Evolutionary conservation across 768 basidiomycete species (phyloP).

Genomic region (Panellus pusillus): DNA sequence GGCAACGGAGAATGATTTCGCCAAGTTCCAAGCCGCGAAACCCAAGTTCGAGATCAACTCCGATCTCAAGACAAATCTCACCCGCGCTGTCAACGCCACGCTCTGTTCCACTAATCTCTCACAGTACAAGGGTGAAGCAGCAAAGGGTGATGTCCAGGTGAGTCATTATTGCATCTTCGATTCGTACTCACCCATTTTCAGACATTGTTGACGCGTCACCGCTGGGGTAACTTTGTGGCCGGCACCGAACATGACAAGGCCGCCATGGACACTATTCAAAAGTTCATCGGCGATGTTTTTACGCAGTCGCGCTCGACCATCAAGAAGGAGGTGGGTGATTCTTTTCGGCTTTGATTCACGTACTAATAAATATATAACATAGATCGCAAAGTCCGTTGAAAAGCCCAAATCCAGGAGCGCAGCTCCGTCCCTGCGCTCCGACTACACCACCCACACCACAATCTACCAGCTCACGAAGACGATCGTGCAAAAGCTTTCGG

Average conservation of each 20-base stretch:
- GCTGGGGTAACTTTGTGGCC: slow-evolving; percentile 5
- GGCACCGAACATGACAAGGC: slow-evolving; percentile 7
- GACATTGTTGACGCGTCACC: background rate
- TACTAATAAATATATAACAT: background rate
- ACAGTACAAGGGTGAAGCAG: background rate
- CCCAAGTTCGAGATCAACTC: slow-evolving; percentile 3
- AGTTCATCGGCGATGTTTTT: slow-evolving; percentile 1
- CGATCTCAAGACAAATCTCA: background rate
- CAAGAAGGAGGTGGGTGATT: slow-evolving; percentile 5
- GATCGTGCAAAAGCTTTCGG: slow-evolving; percentile 2
- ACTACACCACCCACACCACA: background rate
- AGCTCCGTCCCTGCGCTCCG: background rate
- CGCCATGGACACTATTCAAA: background rate
- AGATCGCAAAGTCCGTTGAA: slow-evolving; percentile 1
- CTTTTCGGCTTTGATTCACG: background rate
- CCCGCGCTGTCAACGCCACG: background rate
- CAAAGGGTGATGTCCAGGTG: slow-evolving; percentile 2
- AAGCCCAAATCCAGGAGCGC: background rate
- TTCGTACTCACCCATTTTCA: background rate
- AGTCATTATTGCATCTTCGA: background rate
- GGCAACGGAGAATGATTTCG: background rate
- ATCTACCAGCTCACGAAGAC: slow-evolving; percentile 7
- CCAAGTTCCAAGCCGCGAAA: slow-evolving; percentile 5
- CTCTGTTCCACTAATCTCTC: background rate
- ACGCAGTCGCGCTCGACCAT: slow-evolving; percentile 3